A percentile compares a stretch with the other conserved stretches of the same genome.
Evolutionary conservation across 768 basidiomycete genomes (phyloP).

Genomic region (Mycena crocata): DNA sequence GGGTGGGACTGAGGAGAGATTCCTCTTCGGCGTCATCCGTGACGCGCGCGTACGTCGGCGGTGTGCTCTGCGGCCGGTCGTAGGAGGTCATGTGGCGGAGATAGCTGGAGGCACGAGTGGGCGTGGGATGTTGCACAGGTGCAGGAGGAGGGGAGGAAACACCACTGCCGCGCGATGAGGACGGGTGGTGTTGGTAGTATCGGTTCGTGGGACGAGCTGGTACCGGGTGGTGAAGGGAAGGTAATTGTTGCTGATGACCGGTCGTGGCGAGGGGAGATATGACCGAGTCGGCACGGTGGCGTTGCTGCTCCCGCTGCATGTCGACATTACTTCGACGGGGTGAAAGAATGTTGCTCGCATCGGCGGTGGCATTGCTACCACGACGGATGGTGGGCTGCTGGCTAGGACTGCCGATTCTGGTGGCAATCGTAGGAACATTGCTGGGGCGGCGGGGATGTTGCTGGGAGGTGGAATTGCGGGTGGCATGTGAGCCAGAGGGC

Average conservation of each 20-base stretch:
- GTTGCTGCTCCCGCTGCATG: conserved; percentile 27
- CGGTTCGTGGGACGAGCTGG: conserved; percentile 36
- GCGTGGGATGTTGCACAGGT: conserved; percentile 47
- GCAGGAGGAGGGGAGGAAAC: conserved; percentile 42
- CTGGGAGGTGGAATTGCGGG: conserved; percentile 19
- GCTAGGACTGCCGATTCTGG: background rate
- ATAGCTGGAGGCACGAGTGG: conserved; percentile 72
- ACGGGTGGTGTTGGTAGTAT: conserved; percentile 42
- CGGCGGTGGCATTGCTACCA: conserved; percentile 6
- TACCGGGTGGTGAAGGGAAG: conserved; percentile 26
- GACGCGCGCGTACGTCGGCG: conserved; percentile 43
- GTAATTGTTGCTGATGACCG: conserved; percentile 6
- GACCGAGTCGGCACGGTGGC: conserved; percentile 21
- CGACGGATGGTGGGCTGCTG: conserved; percentile 1
- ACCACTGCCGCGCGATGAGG: conserved; percentile 50
- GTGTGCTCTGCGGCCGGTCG: conserved; percentile 42
- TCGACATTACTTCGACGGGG: conserved; percentile 22
- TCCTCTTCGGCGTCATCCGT: conserved; percentile 35
- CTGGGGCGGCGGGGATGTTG: conserved; percentile 14
- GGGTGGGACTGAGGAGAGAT: conserved; percentile 29
- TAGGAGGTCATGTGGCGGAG: conserved; percentile 80
- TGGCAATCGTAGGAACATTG: conserved; percentile 4
- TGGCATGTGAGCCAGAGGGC: conserved; percentile 26
- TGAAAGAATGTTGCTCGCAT: background rate
- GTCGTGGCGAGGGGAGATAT: conserved; percentile 5